Conservation (phyloP, 768 basidiomycete genomes). For the Lactarius sp. region DNA sequence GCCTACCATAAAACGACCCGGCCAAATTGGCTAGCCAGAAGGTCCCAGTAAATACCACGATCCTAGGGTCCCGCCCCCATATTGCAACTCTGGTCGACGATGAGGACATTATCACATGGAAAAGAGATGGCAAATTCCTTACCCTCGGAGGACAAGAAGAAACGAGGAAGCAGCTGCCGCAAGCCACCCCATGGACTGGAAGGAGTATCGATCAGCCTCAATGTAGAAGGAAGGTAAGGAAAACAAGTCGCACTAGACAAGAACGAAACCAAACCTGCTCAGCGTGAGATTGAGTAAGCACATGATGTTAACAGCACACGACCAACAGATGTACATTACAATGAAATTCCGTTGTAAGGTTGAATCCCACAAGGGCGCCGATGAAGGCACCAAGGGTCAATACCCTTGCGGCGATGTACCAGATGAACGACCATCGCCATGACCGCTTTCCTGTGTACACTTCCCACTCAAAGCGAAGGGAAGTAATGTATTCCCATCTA, state of each 20-base stretch:
- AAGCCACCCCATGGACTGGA: constrained; percentile 12
- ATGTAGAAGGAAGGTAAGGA: background rate
- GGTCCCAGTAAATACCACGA: background rate
- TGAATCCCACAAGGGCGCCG: constrained; percentile 15
- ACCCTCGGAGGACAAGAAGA: constrained; percentile 23
- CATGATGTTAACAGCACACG: background rate
- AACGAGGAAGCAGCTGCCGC: constrained; percentile 8
- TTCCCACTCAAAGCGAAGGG: constrained; percentile 18
- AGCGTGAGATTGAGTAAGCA: background rate
- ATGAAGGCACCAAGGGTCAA: constrained; percentile 8
- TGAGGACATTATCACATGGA: background rate
- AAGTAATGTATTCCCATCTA: constrained; percentile 21
- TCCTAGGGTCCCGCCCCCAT: constrained; percentile 10
- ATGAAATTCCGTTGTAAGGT: constrained; percentile 3
- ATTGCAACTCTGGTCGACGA: constrained; percentile 17
- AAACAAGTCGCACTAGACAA: constrained; percentile 8
- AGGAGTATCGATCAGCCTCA: background rate
- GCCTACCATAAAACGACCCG: background rate
- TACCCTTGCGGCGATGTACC: constrained; percentile 7
- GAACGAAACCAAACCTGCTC: constrained; percentile 16
- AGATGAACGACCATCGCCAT: constrained; percentile 22
- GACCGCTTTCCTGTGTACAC: constrained; percentile 21
- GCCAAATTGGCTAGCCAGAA: constrained; percentile 11
- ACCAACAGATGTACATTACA: constrained; percentile 8
- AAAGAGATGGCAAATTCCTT: background rate